Base-by-base conservation (phyloP, 106 monocot species). In the Allium sativum region DNA sequence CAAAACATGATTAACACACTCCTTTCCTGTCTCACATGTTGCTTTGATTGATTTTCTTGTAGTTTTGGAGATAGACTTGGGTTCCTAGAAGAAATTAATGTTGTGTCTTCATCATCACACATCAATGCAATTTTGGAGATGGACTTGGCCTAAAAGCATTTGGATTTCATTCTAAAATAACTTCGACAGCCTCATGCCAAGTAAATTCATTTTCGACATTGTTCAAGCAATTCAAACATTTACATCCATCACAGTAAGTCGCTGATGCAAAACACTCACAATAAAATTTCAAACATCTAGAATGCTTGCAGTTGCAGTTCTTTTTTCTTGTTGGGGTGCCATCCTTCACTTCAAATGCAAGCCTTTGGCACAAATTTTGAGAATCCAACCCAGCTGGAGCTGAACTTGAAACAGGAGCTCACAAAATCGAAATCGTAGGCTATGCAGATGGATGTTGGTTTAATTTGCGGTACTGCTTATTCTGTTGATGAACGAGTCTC, bases 271-370 rank as follows among this genome's bases (percentile, higher is more conserved):
- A 87, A 53, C 86, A 87, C 51, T 87, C 86, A 53, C 82, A 86
- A 52, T 87, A 87, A n/a, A 93, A 60, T 59, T 93, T 93, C 73
- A 93, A 76, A 65, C 93, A 93, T 76, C 65, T 82, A 18, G 93
- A 93, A 61, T 93, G 79, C 73, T 78, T 88, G 70, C 93, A 93
- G 68, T 93, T 93, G 75, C 93, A 93, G 53, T 84, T 81, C 66
- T 89, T 93, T 62, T 82, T 79, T 65, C 79, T 85, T 71, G 85
- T 80, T 42, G 93, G 93, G 18, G 85, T 93, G 19, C 85, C 80
- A 66, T 88, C 85, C 77, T 93, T 93, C n/a, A 67, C 73, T 64
- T 93, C 93, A 80, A 75, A 77, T 9, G 70, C 40, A 42, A 67
- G 68, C n/a, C 77, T 71, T 70, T 77, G 52, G 13, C 75, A 75